phyloP scores from a whole-genome alignment of 495 filamentous ascomycete species.

The Haplographium delicatum region DNA sequence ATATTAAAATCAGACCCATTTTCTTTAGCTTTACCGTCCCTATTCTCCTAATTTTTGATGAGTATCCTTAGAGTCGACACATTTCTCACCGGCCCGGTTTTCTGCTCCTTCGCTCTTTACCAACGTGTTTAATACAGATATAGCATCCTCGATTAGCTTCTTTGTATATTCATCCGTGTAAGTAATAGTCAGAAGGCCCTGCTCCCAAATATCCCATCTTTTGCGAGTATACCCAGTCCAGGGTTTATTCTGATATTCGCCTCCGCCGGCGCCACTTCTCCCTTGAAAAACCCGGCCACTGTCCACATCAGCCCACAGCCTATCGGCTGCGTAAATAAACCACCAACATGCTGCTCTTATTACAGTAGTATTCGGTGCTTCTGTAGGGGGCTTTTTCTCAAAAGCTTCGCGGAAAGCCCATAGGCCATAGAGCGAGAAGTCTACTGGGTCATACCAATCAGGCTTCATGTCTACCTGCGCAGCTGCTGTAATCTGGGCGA shows the following conservation, averaged over 20 bases:
- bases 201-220: background rate
- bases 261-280: background rate
- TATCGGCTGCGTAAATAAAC: background rate
- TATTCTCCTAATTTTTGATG: too few relatives aligned
- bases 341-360: background rate
- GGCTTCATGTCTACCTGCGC: background rate
- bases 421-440: background rate
- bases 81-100: too few relatives aligned
- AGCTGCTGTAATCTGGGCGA: background rate
- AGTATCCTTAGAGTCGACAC: too few relatives aligned
- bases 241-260: background rate
- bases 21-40: too few relatives aligned
- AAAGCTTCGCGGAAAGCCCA: background rate
- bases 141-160: background rate
- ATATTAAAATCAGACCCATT: too few relatives aligned
- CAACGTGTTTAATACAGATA: background rate
- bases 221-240: background rate
- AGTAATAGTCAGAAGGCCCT: background rate
- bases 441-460: background rate
- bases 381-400: background rate
- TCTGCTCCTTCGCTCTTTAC: background rate
- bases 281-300: background rate
- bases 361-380: background rate
- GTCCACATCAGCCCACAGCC: background rate
- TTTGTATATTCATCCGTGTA: background rate